Evolutionary conservation across 345 rosid genomes (phyloP).

Genomic region (Chamaenerion angustifolium): DNA sequence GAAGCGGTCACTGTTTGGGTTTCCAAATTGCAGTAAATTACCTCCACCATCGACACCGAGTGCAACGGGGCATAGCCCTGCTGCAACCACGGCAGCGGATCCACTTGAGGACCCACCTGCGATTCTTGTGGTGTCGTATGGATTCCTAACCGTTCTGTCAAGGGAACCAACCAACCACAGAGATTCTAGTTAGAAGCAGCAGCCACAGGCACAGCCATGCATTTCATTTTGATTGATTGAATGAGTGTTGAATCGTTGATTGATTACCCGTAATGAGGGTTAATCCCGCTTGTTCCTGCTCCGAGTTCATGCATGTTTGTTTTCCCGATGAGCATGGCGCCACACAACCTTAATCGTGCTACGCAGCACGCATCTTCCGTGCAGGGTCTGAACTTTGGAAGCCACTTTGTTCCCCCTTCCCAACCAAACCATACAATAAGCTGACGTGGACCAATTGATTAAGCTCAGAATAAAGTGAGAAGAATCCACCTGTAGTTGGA

Average conservation of each 20-base stretch:
- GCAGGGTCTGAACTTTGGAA: constrained; percentile 42
- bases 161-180: no score
- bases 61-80: constrained; percentile 62
- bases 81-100: constrained; percentile 65
- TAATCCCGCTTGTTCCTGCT: constrained; percentile 66
- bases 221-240: no score
- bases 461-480: no score
- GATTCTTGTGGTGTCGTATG: constrained; percentile 31
- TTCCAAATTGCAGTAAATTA: constrained; percentile 5
- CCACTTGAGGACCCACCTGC: constrained; percentile 70
- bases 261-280: constrained; percentile 59
- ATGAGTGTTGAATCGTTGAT: not conserved
- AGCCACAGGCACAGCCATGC: no score
- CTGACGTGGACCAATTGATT: no score
- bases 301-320: constrained; percentile 85
- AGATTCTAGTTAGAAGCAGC: no score
- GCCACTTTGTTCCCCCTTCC: constrained; percentile 67
- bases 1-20: no score
- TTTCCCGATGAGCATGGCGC: constrained; percentile 55
- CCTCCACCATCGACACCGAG: constrained; percentile 89
- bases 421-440: not conserved
- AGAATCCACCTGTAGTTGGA: constrained; percentile 56
- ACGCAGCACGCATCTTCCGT: constrained; percentile 46
- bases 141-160: constrained; percentile 45
- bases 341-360: constrained; percentile 42